Conservation (phyloP, 306 rosid species). For the Fagus sylvatica region DNA sequence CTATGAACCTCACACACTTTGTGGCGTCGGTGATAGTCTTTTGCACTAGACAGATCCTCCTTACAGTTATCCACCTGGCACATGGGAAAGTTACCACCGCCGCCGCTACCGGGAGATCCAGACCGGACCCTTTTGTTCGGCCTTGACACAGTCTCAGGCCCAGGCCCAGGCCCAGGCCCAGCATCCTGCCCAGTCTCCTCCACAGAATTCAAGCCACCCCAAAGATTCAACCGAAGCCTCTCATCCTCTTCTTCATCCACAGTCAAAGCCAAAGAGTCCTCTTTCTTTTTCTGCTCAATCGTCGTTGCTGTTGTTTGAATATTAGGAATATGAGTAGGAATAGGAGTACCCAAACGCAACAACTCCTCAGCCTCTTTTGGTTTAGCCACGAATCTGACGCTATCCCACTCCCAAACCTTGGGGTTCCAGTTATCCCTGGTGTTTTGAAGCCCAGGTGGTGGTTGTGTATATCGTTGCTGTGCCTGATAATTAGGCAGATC, state of each 20-base stretch:
- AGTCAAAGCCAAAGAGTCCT: neutral
- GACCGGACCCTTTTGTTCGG: conserved; percentile 65
- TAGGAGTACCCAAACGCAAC: conserved; percentile 16
- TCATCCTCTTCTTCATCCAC: conserved; percentile 30
- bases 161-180: neutral
- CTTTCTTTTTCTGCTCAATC: conserved; percentile 10
- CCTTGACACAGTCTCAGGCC: conserved; percentile 20
- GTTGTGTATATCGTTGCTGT: neutral
- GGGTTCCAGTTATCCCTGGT: conserved; percentile 59
- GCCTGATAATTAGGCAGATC: conserved; percentile 48
- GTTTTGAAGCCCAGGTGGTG: conserved; percentile 9
- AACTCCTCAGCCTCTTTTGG: conserved; percentile 19
- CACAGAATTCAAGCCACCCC: conserved; percentile 34
- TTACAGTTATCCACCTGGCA: conserved; percentile 88
- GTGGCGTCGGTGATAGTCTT: conserved; percentile 89
- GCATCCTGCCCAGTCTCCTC: conserved; percentile 35
- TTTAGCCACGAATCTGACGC: conserved; percentile 51
- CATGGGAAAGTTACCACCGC: conserved; percentile 59
- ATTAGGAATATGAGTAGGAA: neutral
- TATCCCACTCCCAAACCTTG: conserved; percentile 76
- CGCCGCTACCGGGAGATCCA: conserved; percentile 53
- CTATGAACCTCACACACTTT: conserved; percentile 87
- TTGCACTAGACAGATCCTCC: conserved; percentile 76
- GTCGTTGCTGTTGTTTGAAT: neutral
- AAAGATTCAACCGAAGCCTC: conserved; percentile 60